phyloP scores from a whole-genome alignment of 306 rosid species.

The Glycyrrhiza uralensis region DNA sequence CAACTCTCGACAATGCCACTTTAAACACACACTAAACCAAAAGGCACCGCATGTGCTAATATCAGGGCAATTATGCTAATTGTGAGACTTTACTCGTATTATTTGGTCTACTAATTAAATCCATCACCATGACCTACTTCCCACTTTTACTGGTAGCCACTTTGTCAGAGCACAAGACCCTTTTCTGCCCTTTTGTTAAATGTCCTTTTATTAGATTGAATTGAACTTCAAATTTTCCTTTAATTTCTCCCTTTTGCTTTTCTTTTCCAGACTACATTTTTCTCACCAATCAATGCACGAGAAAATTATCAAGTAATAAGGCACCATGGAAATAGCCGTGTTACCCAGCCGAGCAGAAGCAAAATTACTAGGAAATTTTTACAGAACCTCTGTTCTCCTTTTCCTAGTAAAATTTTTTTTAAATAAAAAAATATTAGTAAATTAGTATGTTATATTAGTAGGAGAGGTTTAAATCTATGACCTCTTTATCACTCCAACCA shows the following conservation, averaged over 20 bases:
- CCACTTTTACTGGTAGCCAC: constrained; percentile 31
- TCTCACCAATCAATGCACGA: constrained; percentile 7
- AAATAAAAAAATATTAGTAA: no score
- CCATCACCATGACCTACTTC: constrained; percentile 32
- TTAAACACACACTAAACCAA: constrained; percentile 29
- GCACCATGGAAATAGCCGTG: not conserved
- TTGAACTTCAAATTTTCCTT: not conserved
- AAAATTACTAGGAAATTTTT: no score
- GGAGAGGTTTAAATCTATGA: no score
- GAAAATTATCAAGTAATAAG: not conserved
- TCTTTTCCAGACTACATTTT: constrained; percentile 13
- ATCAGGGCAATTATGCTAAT: constrained; percentile 7
- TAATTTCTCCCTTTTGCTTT: constrained; percentile 29
- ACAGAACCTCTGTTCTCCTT: no score
- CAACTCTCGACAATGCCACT: constrained; percentile 41
- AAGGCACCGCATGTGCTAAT: constrained; percentile 58
- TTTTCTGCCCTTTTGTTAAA: not conserved
- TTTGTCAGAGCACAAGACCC: constrained; percentile 15
- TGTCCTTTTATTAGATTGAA: not conserved
- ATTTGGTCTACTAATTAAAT: constrained; percentile 21
- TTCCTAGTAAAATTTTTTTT: no score
- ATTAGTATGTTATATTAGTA: no score
- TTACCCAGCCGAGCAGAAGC: no score
- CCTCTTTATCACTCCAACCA: no score
- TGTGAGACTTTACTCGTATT: constrained; percentile 14